A percentile compares a stretch with the other conserved stretches of the same genome.
Evolutionary conservation across 345 rosid species (phyloP).

Genomic region (Sisymbrium altissimum): DNA sequence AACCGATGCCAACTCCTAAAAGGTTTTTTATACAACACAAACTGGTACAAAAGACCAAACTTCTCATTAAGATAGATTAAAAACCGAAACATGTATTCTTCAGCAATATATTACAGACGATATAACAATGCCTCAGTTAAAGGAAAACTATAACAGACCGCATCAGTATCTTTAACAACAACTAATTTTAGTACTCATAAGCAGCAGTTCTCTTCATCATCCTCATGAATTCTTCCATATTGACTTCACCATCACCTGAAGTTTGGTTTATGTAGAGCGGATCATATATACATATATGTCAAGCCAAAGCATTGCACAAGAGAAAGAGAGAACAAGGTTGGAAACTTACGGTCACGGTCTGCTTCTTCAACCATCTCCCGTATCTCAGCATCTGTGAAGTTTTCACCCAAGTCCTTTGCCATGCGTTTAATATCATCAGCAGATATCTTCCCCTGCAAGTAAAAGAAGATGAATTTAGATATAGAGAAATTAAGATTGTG

Average conservation of each 20-base stretch:
- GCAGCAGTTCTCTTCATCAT: conserved; percentile 65
- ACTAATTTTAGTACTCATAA: conserved; percentile 43
- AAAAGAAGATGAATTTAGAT: background rate
- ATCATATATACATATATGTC: background rate
- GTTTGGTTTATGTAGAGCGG: background rate
- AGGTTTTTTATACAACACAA: background rate
- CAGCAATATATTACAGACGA: background rate
- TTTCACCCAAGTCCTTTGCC: conserved; percentile 83
- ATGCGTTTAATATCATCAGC: conserved; percentile 56
- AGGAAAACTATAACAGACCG: conserved; percentile 6
- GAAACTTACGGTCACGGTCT: conserved; percentile 71
- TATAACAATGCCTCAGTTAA: background rate
- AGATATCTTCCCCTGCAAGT: conserved; percentile 44
- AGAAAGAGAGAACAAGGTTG: background rate
- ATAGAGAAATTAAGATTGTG: background rate
- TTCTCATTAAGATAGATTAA: background rate
- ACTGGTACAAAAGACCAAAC: background rate
- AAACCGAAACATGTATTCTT: background rate
- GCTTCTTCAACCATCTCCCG: conserved; percentile 89
- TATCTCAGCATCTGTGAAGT: conserved; percentile 66
- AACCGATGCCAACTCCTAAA: background rate
- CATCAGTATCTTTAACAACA: background rate
- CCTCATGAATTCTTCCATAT: conserved; percentile 62
- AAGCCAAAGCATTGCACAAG: background rate
- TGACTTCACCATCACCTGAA: conserved; percentile 76